Evolutionary conservation across 768 basidiomycete genomes (phyloP), one percentile per base, ranked within the genome.

Genomic region (Vishniacozyma victoriae): DNA sequence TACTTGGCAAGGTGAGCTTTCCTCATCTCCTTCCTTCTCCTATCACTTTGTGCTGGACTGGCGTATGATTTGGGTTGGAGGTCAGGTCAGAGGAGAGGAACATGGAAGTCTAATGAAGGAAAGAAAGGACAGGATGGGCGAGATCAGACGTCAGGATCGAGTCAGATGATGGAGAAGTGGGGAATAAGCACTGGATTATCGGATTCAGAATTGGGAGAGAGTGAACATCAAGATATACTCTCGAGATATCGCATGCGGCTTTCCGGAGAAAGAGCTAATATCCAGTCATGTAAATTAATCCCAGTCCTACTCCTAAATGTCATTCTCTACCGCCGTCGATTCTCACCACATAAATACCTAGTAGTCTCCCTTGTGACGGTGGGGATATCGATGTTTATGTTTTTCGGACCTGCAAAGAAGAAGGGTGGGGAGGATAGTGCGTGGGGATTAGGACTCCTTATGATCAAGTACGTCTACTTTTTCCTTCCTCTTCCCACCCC

Each of bases 261-360:
- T n/a, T 35, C 31, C n/a, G 11, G 31, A 35, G 31, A 35, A 35
- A 9, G 7, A 9, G 14, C 37, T 39, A 11, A 39, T 22, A 0
- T 2, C 11, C 49, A 72, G 72, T 96, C 92, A 0, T 97, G 95
- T 79, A 97, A 97, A 71, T 87, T 99, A 68, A 89, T 99, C 36
- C 95, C 95, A 0, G 95, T 73, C n/a, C 48, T 73, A 82, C 80
- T 97, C 72, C 91, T 97, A 85, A 96, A 97, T 74, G 83, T 97
- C 60, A 63, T 97, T 31, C 78, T 96, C 50, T 97, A 97, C 74
- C 88, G 92, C 46, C 84, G 93, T 41, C 79, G 80, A 55, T 97
- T 96, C 71, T 86, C 90, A 0, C 79, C 82, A 1, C 86, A 97
- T 80, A 97, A 97, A 70, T 99, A 97, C 73, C 74, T 90, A 60